Conservation (phyloP, 495 filamentous ascomycete species). For the Neurospora cerealis region DNA sequence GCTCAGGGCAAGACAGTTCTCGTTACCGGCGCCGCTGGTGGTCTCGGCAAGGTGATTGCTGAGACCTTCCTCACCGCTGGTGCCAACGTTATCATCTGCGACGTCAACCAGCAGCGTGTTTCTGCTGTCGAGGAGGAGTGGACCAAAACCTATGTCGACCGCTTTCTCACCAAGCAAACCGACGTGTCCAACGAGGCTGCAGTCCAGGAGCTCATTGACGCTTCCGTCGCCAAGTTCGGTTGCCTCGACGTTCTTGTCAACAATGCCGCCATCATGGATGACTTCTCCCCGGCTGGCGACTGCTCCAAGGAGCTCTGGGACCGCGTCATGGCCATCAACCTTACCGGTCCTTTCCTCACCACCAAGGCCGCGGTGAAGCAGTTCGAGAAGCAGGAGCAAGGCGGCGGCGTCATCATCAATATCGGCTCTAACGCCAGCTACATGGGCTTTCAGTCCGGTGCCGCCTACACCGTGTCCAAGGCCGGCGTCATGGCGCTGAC, state of each 20-base stretch:
- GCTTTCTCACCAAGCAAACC: conserved; percentile 20
- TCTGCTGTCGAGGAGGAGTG: conserved; percentile 19
- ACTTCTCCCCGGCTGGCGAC: conserved; percentile 44
- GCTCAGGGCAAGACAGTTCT: conserved; percentile 29
- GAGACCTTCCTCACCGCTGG: conserved; percentile 28
- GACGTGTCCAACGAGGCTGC: conserved; percentile 29
- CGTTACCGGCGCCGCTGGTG: conserved; percentile 34
- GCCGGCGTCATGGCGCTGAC: conserved; percentile 48
- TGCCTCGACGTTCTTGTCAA: conserved; percentile 41
- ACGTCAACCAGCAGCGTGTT: conserved; percentile 35
- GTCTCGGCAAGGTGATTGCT: conserved; percentile 32
- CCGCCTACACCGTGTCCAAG: conserved; percentile 47
- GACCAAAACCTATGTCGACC: conserved; percentile 12
- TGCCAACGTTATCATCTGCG: conserved; percentile 35
- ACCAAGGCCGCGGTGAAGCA: conserved; percentile 43
- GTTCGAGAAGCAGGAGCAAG: conserved; percentile 25
- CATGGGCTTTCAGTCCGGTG: conserved; percentile 30
- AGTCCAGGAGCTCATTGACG: conserved; percentile 24
- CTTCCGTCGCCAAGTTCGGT: conserved; percentile 26
- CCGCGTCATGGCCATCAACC: conserved; percentile 46
- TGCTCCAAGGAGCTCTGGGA: conserved; percentile 45
- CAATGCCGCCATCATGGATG: conserved; percentile 44
- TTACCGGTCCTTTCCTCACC: conserved; percentile 47
- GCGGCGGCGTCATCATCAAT: conserved; percentile 36
- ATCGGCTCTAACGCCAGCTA: conserved; percentile 32